phyloP scores from a whole-genome alignment of 139 green algal genomes.

The Astrephomene gubernaculifera region DNA sequence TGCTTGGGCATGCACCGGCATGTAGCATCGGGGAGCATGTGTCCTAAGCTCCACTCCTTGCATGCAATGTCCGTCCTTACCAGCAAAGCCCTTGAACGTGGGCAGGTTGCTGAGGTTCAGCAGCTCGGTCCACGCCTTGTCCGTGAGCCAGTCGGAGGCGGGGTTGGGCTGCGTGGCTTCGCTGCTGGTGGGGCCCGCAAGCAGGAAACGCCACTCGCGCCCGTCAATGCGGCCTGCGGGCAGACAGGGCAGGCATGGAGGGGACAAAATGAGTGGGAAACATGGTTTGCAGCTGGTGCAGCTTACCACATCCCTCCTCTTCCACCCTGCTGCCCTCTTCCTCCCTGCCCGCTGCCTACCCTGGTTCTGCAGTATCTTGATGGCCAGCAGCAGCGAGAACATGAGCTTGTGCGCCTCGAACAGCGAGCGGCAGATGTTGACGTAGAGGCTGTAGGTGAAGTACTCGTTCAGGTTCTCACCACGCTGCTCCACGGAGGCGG shows the following conservation, averaged over 20 bases:
- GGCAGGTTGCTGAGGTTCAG: conserved; percentile 74
- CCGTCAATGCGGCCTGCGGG: conserved; percentile 61
- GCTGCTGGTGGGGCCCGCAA: conserved; percentile 59
- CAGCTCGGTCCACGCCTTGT: conserved; percentile 85
- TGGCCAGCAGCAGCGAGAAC: conserved; percentile 78
- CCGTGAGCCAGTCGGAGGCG: conserved; percentile 78
- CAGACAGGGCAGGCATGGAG: neutral
- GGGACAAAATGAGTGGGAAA: neutral
- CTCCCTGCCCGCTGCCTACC: neutral
- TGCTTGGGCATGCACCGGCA: no score
- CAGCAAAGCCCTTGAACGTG: conserved; percentile 65
- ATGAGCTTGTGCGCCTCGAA: conserved; percentile 90
- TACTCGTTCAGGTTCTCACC: conserved; percentile 76
- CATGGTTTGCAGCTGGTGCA: neutral
- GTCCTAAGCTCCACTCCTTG: no score
- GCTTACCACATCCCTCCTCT: neutral
- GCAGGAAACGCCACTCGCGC: conserved; percentile 73
- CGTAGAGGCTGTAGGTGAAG: conserved; percentile 87
- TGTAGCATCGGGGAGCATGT: no score
- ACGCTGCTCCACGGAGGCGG: conserved; percentile 66
- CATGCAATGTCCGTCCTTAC: neutral
- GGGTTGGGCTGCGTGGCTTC: conserved; percentile 72
- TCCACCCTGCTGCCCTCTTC: no score
- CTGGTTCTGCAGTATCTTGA: conserved; percentile 70
- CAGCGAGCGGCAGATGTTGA: conserved; percentile 85